phyloP scores from a whole-genome alignment of 2,329 filamentous ascomycete species.

The Cytospora leucostoma region DNA sequence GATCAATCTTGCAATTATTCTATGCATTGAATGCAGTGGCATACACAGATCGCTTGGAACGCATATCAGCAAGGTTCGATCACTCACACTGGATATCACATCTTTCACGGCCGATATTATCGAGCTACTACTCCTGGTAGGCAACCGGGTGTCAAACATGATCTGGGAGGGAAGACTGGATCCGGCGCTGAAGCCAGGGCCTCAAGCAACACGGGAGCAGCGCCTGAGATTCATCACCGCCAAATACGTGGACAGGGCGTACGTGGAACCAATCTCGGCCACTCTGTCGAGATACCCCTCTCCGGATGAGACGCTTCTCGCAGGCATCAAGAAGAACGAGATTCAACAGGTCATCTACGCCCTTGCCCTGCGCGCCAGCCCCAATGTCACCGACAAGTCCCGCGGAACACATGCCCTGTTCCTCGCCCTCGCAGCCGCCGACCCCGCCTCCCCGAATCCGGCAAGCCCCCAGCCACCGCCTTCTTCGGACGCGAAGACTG shows the following conservation, averaged over 20 bases:
- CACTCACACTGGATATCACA: slow-evolving; percentile 89
- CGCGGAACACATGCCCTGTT: slow-evolving; percentile 87
- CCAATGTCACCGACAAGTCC: slow-evolving; percentile 83
- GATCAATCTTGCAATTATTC: slow-evolving; percentile 92
- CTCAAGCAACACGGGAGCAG: slow-evolving; percentile 83
- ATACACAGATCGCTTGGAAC: slow-evolving; percentile 96
- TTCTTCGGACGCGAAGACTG: slow-evolving; percentile 49
- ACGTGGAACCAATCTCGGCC: slow-evolving; percentile 74
- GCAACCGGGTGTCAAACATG: slow-evolving; percentile 94
- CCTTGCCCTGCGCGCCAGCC: slow-evolving; percentile 81
- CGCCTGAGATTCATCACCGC: slow-evolving; percentile 91
- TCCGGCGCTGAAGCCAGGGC: slow-evolving; percentile 67
- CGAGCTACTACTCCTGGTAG: slow-evolving; percentile 86
- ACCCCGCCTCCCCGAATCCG: slow-evolving; percentile 75
- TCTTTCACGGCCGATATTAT: slow-evolving; percentile 98
- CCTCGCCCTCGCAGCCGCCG: slow-evolving; percentile 86
- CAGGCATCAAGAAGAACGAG: slow-evolving; percentile 94
- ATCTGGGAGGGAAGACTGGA: slow-evolving; percentile 91
- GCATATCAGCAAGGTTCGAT: slow-evolving; percentile 96
- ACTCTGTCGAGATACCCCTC: slow-evolving; percentile 75
- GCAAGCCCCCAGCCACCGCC: slow-evolving; percentile 44
- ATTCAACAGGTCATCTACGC: slow-evolving; percentile 92
- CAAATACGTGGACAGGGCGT: slow-evolving; percentile 87
- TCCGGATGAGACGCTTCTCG: slow-evolving; percentile 84
- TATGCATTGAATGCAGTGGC: slow-evolving; percentile 97